Evolutionary conservation across 2,329 filamentous ascomycete species (phyloP).

Genomic region (Cyclaneusma minus): DNA sequence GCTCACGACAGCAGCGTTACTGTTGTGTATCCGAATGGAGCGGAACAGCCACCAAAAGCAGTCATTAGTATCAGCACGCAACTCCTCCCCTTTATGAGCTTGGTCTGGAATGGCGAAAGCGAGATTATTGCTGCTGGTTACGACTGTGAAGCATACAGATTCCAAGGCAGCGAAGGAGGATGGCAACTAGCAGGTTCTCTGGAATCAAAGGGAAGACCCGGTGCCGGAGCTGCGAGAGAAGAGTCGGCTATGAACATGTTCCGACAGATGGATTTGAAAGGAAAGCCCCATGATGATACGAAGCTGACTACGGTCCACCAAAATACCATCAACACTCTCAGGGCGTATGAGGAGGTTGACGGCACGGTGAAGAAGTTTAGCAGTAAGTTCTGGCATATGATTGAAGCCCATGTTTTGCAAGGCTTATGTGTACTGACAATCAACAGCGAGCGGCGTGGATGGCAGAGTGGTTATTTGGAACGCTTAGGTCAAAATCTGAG

Average conservation of each 20-base stretch:
- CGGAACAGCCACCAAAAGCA: conserved; percentile 81
- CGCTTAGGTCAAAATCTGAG: conserved; percentile 38
- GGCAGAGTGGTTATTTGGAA: conserved; percentile 71
- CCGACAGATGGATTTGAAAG: conserved; percentile 95
- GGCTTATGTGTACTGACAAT: conserved; percentile 16
- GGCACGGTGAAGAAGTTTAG: conserved; percentile 64
- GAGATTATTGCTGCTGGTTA: conserved; percentile 95
- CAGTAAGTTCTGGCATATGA: conserved; percentile 52
- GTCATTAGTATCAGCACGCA: conserved; percentile 83
- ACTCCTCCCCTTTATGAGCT: conserved; percentile 77
- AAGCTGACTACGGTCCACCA: conserved; percentile 92
- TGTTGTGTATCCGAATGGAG: conserved; percentile 82
- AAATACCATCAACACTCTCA: conserved; percentile 81
- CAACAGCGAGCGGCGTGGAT: conserved; percentile 63
- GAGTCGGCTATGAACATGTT: conserved; percentile 98
- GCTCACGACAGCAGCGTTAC: conserved; percentile 95
- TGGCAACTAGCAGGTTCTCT: conserved; percentile 77
- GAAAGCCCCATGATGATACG: conserved; percentile 80
- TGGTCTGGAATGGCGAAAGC: conserved; percentile 82
- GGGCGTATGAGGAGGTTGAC: conserved; percentile 54
- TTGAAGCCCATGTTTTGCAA: conserved; percentile 2
- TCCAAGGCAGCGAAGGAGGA: conserved; percentile 61
- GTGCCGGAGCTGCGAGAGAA: conserved; percentile 44
- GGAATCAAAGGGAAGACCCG: conserved; percentile 44
- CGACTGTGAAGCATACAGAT: conserved; percentile 78